These are phyloP conservation scores for Cutaneotrichosporon cavernicola DNA, from an alignment of 1,284 basidiomycete genomes.

Conservation along the genomic window DNA sequence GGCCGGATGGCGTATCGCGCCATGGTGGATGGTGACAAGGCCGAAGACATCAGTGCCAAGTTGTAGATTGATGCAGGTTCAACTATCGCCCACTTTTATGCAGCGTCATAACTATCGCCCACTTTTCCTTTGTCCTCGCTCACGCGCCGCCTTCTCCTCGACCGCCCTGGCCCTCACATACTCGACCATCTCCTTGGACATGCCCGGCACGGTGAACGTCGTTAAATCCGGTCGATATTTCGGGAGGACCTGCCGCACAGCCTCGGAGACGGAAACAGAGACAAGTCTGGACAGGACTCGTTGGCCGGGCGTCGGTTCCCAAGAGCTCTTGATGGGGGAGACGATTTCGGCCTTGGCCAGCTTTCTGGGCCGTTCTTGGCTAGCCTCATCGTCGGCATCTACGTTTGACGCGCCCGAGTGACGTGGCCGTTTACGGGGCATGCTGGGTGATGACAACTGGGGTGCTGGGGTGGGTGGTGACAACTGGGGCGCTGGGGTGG, in stretches of 20 bases:
- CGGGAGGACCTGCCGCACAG: background rate
- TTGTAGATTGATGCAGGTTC: background rate
- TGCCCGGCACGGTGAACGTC: background rate
- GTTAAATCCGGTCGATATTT: background rate
- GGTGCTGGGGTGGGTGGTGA: background rate
- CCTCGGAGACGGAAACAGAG: background rate
- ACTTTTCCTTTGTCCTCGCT: too few species aligned
- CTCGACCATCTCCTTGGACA: background rate
- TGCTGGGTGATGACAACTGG: background rate
- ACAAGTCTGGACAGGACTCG: background rate
- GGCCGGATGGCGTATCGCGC: constrained; percentile 61
- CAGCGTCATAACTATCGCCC: too few species aligned
- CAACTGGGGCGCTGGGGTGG: background rate
- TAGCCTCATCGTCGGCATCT: constrained; percentile 17
- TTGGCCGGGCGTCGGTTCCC: background rate
- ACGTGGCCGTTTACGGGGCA: constrained; percentile 12
- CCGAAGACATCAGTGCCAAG: background rate
- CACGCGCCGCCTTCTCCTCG: background rate
- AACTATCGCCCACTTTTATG: too few species aligned
- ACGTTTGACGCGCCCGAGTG: constrained; percentile 1
- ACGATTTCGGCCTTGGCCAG: background rate
- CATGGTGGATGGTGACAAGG: constrained; percentile 9
- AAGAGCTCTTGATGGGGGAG: background rate
- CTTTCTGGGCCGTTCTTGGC: background rate
- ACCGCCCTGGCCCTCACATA: background rate